phyloP scores from a whole-genome alignment of 164 flowering plant genomes.

The Sextonia rubra region DNA sequence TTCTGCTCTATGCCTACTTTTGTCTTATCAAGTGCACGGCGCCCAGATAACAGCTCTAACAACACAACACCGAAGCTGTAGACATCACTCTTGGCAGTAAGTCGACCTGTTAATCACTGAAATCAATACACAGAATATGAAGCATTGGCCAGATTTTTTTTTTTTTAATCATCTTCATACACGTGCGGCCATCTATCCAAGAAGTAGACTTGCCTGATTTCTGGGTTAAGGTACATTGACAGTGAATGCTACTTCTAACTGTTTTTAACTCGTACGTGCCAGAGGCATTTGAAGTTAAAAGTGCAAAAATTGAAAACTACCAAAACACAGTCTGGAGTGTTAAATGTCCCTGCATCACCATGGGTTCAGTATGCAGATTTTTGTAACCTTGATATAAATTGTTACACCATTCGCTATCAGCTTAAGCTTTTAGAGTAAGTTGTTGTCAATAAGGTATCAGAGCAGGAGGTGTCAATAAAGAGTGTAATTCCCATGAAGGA shows the following conservation, averaged over 20 bases:
- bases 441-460: too few relatives aligned
- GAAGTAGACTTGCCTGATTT: neutral
- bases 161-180: neutral
- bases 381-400: too few relatives aligned
- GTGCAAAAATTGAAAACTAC: too few relatives aligned
- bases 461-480: too few relatives aligned
- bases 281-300: too few relatives aligned
- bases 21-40: slow-evolving; percentile 46
- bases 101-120: slow-evolving; percentile 36
- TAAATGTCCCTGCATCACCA: too few relatives aligned
- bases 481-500: too few relatives aligned
- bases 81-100: slow-evolving; percentile 48
- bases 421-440: too few relatives aligned
- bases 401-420: too few relatives aligned
- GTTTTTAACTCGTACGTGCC: neutral
- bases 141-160: neutral
- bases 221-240: neutral
- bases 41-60: slow-evolving; percentile 59
- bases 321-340: too few relatives aligned
- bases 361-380: too few relatives aligned
- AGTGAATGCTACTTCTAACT: too few relatives aligned
- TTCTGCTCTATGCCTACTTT: slow-evolving; percentile 43
- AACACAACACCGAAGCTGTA: slow-evolving; percentile 74
- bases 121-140: neutral
- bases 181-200: neutral